phyloP scores from a whole-genome alignment of 306 rosid species.

The Senna tora region DNA sequence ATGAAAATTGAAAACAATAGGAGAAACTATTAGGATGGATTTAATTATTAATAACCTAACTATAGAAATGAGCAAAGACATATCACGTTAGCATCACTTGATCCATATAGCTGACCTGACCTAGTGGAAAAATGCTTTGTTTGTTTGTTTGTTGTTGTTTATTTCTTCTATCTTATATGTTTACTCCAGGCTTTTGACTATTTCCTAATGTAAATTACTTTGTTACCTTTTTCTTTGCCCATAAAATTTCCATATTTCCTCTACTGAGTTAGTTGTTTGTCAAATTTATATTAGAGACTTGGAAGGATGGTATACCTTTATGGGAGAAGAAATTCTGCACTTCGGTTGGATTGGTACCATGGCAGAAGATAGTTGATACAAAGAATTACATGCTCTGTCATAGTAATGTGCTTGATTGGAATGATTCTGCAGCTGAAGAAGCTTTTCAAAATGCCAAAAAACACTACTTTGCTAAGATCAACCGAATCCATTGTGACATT shows the following conservation, averaged over 20 bases:
- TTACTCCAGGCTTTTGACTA: neutral
- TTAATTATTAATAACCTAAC: too few relatives aligned
- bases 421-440: neutral
- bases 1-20: too few relatives aligned
- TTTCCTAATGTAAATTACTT: neutral
- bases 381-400: neutral
- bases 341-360: neutral
- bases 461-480: neutral
- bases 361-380: neutral
- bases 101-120: too few relatives aligned
- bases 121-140: too few relatives aligned
- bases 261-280: neutral
- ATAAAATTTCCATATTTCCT: neutral
- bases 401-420: neutral
- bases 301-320: neutral
- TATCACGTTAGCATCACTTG: too few relatives aligned
- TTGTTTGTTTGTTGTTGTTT: too few relatives aligned
- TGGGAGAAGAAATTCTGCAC: neutral
- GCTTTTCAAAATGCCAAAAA: neutral
- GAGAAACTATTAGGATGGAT: too few relatives aligned
- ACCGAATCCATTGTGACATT: neutral
- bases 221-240: neutral
- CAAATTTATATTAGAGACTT: neutral
- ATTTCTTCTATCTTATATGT: too few relatives aligned
- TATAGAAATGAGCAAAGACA: too few relatives aligned